Evolutionary conservation across 1,284 basidiomycete species (phyloP), one percentile per base, ranked within the genome.

Genomic region (Ustilago shanxiensis): DNA sequence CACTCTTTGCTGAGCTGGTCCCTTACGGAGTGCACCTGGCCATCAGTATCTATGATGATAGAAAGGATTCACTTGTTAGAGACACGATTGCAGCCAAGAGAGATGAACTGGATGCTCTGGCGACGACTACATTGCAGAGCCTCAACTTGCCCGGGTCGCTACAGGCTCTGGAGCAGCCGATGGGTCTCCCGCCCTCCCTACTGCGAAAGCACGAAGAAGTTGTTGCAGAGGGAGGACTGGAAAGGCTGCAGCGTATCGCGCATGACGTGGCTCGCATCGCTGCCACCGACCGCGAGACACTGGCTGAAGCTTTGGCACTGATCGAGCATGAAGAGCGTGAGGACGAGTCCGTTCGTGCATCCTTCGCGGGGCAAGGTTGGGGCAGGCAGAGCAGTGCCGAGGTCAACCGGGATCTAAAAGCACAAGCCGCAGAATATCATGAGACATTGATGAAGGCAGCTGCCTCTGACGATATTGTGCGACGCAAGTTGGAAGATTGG

Each of bases 21-120:
- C 90, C 92, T 11, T 95, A 94, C 90, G 95, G 94, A n/a, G 93
- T 95, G 0, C 91, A 92, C 74, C 89, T 93, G 59, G 95, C 95
- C 3, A 91, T 97, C 72, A 94, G 94, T 78, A 91, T 98, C 14
- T 98, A 97, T 87, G 90, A 93, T 56, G 92, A 97, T 79, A 88
- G 93, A 37, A 94, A 93, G 83, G 89, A 91, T 57, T 91, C 90
- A 37, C 89, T 93, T 53, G 86, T 98, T 24, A 88, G 91, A 53
- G 91, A 93, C 33, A 90, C 91, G 66, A 88, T 98, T 6, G 87
- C 89, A 14, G 89, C 90, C 33, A 88, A 88, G 53, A 89, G 91
- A 10, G 90, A 91, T 69, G 90, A 91, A 47, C 87, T 95, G 4
- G 92, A 95, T 80, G 89, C 90, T 39, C 85, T 89, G 31, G 62